Conservation (phyloP, 768 basidiomycete genomes). For the Podaxis carcinomalis region DNA sequence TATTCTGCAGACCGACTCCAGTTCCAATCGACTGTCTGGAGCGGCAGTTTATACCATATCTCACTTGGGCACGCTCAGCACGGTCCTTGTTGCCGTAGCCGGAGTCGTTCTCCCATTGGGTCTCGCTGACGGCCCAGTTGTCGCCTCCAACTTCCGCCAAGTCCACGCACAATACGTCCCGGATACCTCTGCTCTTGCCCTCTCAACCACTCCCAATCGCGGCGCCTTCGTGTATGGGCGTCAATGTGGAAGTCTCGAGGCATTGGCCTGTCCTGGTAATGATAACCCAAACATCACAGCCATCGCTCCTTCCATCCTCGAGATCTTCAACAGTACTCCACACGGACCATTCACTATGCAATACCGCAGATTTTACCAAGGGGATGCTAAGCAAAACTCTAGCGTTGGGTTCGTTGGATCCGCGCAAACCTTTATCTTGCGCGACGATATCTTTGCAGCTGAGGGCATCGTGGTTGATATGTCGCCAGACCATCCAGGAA, state of each 20-base stretch:
- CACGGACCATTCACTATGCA: slow-evolving; percentile 20
- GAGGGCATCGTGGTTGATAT: slow-evolving; percentile 19
- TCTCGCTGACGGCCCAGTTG: slow-evolving; percentile 14
- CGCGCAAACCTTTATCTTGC: slow-evolving; percentile 16
- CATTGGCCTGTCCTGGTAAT: slow-evolving; percentile 17
- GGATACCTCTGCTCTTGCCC: slow-evolving; percentile 17
- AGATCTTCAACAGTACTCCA: slow-evolving; percentile 17
- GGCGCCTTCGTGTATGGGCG: slow-evolving; percentile 14
- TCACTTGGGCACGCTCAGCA: slow-evolving; percentile 11
- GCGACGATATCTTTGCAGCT: slow-evolving; percentile 16
- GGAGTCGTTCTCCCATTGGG: slow-evolving; percentile 20
- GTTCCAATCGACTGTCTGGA: neutral
- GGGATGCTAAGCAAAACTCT: slow-evolving; percentile 12
- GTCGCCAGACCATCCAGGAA: slow-evolving; percentile 14
- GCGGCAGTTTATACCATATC: slow-evolving; percentile 14
- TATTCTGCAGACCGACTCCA: slow-evolving; percentile 15
- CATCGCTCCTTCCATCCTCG: slow-evolving; percentile 13
- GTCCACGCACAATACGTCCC: slow-evolving; percentile 12
- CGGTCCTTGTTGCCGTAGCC: slow-evolving; percentile 16
- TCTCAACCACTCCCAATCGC: slow-evolving; percentile 17
- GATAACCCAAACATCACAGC: slow-evolving; percentile 11
- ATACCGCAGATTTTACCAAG: slow-evolving; percentile 17
- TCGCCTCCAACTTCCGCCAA: neutral
- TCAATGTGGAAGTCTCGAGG: slow-evolving; percentile 14
- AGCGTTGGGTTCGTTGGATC: slow-evolving; percentile 4